phyloP scores from a whole-genome alignment of 805 yeast genomes.

The Blastobotrys peoriensis region DNA sequence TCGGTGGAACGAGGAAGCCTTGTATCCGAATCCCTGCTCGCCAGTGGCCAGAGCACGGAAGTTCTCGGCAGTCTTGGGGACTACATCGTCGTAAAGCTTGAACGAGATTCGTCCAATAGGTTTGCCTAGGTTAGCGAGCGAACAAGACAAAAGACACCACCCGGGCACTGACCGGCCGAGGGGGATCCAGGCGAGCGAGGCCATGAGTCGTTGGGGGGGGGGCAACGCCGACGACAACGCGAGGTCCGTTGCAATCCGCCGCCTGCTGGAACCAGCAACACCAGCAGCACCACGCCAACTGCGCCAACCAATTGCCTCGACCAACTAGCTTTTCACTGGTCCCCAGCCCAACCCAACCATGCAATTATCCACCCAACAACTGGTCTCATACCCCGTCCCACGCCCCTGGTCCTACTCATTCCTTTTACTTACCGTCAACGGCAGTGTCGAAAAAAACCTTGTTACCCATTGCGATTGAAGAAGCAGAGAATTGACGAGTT shows the following conservation, averaged over 20 bases:
- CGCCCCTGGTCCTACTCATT: too few relatives aligned
- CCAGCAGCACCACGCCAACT: not conserved
- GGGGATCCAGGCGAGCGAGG: too few relatives aligned
- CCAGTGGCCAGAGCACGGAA: conserved; percentile 93
- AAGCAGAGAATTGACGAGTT: conserved; percentile 5
- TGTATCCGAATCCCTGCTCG: conserved; percentile 90
- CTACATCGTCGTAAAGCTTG: conserved; percentile 82
- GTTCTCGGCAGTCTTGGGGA: conserved; percentile 94
- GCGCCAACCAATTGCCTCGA: not conserved
- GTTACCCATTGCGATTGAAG: conserved; percentile 27
- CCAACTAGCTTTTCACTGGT: too few relatives aligned
- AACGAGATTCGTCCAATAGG: conserved; percentile 79
- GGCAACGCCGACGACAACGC: too few relatives aligned
- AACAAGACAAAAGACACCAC: not conserved
- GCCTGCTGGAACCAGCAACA: too few relatives aligned
- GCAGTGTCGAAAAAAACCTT: conserved; percentile 77
- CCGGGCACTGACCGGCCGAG: not conserved
- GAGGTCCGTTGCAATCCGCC: too few relatives aligned
- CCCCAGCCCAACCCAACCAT: too few relatives aligned
- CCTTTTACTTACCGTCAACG: conserved; percentile 48
- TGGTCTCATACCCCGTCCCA: too few relatives aligned
- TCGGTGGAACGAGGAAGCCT: conserved; percentile 88
- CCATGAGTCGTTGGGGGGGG: too few relatives aligned
- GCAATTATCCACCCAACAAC: too few relatives aligned
- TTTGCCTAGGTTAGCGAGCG: conserved; percentile 33